These are phyloP conservation scores for Waltergamsia citrina DNA, from an alignment of 2,329 filamentous ascomycete species.

Conservation along the genomic window DNA sequence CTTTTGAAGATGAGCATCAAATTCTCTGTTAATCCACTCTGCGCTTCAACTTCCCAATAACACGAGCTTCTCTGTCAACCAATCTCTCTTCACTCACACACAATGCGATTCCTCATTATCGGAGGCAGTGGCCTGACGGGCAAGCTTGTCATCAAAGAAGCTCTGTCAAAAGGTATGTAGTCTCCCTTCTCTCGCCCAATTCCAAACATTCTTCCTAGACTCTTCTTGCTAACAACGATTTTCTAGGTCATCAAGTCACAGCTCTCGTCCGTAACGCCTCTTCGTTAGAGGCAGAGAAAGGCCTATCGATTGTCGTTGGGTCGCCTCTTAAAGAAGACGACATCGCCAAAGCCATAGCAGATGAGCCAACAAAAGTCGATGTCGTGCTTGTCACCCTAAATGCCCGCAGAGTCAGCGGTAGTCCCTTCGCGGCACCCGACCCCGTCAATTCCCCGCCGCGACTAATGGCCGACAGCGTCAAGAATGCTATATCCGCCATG, in stretches of 20 bases:
- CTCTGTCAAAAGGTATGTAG: slow-evolving; percentile 13
- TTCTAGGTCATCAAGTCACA: slow-evolving; percentile 26
- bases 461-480: slow-evolving; percentile 33
- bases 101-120: slow-evolving; percentile 29
- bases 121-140: slow-evolving; percentile 33
- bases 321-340: slow-evolving; percentile 18
- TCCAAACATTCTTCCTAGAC: too few species aligned
- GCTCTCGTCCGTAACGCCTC: slow-evolving; percentile 28
- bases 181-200: too few species aligned
- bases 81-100: slow-evolving; percentile 1
- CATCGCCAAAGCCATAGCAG: slow-evolving; percentile 18
- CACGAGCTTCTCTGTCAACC: neutral
- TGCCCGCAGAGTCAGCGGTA: slow-evolving; percentile 31
- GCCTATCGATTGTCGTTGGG: slow-evolving; percentile 25
- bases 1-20: too few species aligned
- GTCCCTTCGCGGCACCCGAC: slow-evolving; percentile 32
- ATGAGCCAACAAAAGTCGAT: slow-evolving; percentile 9
- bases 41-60: neutral
- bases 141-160: slow-evolving; percentile 23
- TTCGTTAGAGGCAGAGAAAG: slow-evolving; percentile 12
- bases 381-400: slow-evolving; percentile 38
- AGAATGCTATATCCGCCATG: slow-evolving; percentile 26
- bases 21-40: neutral
- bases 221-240: neutral
- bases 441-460: slow-evolving; percentile 19